Evolutionary conservation across 164 flowering plant species (phyloP).

Genomic region (Euptelea pleiosperma): DNA sequence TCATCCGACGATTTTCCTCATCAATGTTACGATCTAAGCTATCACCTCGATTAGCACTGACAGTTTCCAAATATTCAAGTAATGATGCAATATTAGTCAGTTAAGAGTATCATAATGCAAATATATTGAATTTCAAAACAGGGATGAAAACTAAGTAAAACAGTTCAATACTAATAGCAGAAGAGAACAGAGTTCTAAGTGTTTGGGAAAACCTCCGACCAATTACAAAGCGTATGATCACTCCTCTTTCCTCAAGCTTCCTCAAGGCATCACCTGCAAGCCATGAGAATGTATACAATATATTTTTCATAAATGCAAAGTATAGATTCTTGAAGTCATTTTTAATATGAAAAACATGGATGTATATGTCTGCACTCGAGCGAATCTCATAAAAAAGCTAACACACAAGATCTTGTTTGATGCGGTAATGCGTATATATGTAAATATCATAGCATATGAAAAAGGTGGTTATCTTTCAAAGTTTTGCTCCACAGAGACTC

Average conservation of each 20-base stretch:
- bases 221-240: conserved; percentile 90
- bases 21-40: conserved; percentile 95
- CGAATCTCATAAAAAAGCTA: no score
- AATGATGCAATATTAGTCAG: conserved; percentile 11
- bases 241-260: conserved; percentile 90
- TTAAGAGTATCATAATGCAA: not conserved
- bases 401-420: no score
- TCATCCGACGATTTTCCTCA: conserved; percentile 62
- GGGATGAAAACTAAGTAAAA: not conserved
- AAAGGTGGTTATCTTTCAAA: no score
- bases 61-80: conserved; percentile 21
- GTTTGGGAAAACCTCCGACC: conserved; percentile 76
- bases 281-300: conserved; percentile 9
- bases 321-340: no score
- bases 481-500: no score
- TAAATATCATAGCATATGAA: no score
- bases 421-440: no score
- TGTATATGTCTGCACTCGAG: no score
- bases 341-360: no score
- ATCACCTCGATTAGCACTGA: conserved; percentile 97
- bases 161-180: not conserved
- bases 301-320: not conserved
- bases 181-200: conserved; percentile 18
- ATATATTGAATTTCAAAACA: not conserved
- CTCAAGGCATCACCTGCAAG: conserved; percentile 69